These are phyloP conservation scores for Colletotrichum cordylinicola DNA, from an alignment of 2,329 filamentous ascomycete species.

Conservation along the genomic window DNA sequence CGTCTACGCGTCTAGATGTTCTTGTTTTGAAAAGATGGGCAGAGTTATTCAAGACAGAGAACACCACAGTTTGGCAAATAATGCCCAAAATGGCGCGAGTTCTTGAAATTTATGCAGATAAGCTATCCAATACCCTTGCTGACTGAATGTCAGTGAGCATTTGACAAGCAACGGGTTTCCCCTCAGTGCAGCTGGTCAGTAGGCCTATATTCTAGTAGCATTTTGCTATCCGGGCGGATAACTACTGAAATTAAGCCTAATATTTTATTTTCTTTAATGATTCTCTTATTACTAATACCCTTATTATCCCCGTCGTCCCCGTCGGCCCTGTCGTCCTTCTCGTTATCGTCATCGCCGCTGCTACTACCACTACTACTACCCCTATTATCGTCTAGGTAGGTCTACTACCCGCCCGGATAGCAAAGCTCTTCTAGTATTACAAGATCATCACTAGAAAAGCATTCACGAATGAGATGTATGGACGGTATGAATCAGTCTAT, in stretches of 20 bases:
- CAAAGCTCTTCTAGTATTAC: background rate
- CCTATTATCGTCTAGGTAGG: too few species aligned
- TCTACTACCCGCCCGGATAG: too few species aligned
- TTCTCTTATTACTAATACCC: too few species aligned
- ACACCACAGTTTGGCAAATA: background rate
- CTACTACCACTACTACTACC: too few species aligned
- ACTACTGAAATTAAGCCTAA: too few species aligned
- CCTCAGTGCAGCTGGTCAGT: background rate
- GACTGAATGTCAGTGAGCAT: fast-evolving
- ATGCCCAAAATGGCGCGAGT: background rate
- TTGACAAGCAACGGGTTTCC: background rate
- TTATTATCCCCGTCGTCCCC: too few species aligned
- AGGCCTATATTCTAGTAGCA: background rate
- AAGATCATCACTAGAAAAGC: background rate
- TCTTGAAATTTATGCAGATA: slow-evolving; percentile 3
- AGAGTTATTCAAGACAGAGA: background rate
- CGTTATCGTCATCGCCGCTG: too few species aligned
- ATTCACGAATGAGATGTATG: background rate
- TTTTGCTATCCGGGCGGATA: too few species aligned
- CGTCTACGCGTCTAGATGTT: background rate
- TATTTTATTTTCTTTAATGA: too few species aligned
- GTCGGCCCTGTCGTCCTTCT: too few species aligned
- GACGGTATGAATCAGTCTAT: fast-evolving
- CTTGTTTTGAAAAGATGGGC: background rate
- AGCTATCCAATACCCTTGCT: background rate